Percentiles rank a stretch among this genome's conserved stretches.
Conservation (phyloP, 2,329 filamentous ascomycete genomes). For the Diaporthe sp. region DNA sequence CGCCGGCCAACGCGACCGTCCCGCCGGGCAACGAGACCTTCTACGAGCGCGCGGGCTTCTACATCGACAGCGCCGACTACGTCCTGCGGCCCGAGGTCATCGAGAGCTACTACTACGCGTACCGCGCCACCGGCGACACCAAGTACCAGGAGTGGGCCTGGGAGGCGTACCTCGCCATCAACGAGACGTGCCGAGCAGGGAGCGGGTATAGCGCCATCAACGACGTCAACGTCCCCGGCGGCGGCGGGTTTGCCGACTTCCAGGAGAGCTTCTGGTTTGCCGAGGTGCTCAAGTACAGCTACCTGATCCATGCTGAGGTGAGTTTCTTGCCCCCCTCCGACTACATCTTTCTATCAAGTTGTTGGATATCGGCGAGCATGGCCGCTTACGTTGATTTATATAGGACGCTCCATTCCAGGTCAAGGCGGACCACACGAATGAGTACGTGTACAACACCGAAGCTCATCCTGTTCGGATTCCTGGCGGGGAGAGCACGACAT, state of each 20-base stretch:
- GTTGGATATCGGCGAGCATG: too few relatives aligned
- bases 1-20: conserved; percentile 52
- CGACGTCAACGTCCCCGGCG: conserved; percentile 75
- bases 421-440: conserved; percentile 58
- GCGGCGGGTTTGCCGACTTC: conserved; percentile 75
- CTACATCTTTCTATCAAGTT: not conserved
- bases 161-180: conserved; percentile 81
- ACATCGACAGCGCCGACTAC: conserved; percentile 73
- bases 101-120: conserved; percentile 90
- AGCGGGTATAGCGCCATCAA: conserved; percentile 77
- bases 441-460: conserved; percentile 66
- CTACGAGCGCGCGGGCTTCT: conserved; percentile 79
- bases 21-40: conserved; percentile 68
- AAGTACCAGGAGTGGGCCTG: conserved; percentile 90
- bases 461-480: conserved; percentile 58
- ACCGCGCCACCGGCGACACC: conserved; percentile 79
- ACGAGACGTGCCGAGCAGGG: conserved; percentile 71
- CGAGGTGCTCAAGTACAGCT: conserved; percentile 88
- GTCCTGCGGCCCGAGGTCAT: conserved; percentile 84
- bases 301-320: conserved; percentile 74
- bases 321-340: conserved; percentile 36
- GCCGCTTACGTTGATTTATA: not conserved
- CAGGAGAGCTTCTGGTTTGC: conserved; percentile 93
- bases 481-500: conserved; percentile 33
- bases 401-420: conserved; percentile 69